A percentile compares a stretch with the other conserved stretches of the same genome.
Evolutionary conservation across 2,329 filamentous ascomycete species (phyloP).

Genomic region (Chrysoporthe deuterocubensis): DNA sequence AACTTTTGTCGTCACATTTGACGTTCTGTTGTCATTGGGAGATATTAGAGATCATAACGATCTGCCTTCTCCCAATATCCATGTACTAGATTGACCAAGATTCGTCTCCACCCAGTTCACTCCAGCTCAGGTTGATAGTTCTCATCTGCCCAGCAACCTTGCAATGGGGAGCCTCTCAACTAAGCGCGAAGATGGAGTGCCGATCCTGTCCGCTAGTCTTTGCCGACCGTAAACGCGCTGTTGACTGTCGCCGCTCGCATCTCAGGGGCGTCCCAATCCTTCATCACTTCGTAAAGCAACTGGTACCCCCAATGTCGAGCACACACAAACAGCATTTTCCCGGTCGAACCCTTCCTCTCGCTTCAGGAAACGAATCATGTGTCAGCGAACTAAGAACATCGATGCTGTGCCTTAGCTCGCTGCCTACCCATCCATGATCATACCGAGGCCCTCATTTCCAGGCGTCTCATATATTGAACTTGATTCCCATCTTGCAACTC

Average conservation of each 20-base stretch:
- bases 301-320: neutral
- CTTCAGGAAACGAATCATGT: constrained; percentile 20
- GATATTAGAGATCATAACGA: neutral
- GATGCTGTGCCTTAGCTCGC: neutral
- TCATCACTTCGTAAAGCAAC: neutral
- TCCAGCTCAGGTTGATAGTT: neutral
- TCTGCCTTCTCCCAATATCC: no score
- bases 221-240: neutral
- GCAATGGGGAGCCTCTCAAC: neutral
- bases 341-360: constrained; percentile 14
- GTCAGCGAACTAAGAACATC: constrained; percentile 3
- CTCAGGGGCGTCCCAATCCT: neutral
- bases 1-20: neutral
- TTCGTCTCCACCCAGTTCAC: no score
- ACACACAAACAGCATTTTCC: constrained; percentile 8
- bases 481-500: neutral
- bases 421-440: neutral
- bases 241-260: neutral
- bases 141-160: neutral
- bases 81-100: neutral
- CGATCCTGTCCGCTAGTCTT: neutral
- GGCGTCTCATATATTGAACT: neutral
- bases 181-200: neutral
- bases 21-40: neutral
- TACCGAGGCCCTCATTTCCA: constrained; percentile 4